phyloP scores from a whole-genome alignment of 306 rosid genomes.

The Gleditsia sinensis region DNA sequence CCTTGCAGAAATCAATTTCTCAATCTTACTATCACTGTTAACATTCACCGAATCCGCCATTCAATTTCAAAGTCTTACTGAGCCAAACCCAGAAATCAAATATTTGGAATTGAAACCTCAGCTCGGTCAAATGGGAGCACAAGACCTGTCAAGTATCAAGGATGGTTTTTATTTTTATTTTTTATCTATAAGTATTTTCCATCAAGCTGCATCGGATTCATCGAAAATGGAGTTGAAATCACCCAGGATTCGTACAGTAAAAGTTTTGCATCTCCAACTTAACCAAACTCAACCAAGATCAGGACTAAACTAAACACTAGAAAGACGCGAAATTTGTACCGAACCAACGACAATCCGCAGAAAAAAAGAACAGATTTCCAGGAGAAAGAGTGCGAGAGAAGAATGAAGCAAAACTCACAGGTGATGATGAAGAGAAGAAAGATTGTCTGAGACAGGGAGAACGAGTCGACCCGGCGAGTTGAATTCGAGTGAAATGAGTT shows the following conservation, averaged over 20 bases:
- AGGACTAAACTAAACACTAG: conserved; percentile 9
- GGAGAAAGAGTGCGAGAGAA: neutral
- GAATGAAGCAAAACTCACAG: conserved; percentile 39
- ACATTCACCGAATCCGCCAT: conserved; percentile 66
- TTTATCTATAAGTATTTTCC: neutral
- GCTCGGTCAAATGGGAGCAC: neutral
- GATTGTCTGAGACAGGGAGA: conserved; percentile 1
- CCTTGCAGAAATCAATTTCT: conserved; percentile 65
- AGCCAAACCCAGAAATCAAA: conserved; percentile 33
- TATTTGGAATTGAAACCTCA: conserved; percentile 19
- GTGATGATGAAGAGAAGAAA: neutral
- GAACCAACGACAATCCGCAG: conserved; percentile 3
- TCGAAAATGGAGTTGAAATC: conserved; percentile 43
- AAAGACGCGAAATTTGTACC: neutral
- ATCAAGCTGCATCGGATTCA: conserved; percentile 49
- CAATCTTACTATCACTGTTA: conserved; percentile 39
- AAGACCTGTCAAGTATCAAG: conserved; percentile 25
- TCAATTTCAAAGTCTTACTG: conserved; percentile 33
- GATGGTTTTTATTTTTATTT: neutral
- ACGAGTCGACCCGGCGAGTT: conserved; percentile 48
- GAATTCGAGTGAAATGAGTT: conserved; percentile 10
- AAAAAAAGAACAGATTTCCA: neutral
- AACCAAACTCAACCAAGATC: conserved; percentile 30
- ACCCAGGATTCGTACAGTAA: conserved; percentile 23
- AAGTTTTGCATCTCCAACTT: conserved; percentile 10